Base-by-base conservation (phyloP, 495 filamentous ascomycete genomes). In the Hamigera avellanea region DNA sequence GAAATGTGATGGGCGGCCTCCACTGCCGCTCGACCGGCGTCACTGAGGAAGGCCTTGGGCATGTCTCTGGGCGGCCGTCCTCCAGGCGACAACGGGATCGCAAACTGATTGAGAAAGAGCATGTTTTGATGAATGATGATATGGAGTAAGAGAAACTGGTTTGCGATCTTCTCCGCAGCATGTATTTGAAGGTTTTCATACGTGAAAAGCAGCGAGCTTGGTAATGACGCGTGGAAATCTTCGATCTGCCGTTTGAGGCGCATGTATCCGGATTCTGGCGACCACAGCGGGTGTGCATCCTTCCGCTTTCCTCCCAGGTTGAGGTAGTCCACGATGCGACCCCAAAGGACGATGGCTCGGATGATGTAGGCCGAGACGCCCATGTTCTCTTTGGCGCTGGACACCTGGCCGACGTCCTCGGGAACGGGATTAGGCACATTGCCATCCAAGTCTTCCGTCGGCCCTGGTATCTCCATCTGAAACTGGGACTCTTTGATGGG, bases 121-220 rank as follows among this genome's bases (percentile, higher is more conserved):
- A 86, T 78, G 44, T 87, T 82, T 58, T 98, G 91, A 46, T 94
- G 81, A 43, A 80, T 76, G 28, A 81, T 75, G 39, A 98, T 83
- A 50, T 98, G 91, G 35, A 95, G 60, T 51, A 94, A 93, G n/a
- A 98, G 57, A 45, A 95, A 94, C 49, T 95, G 87, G 50, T 93
- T 91, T 9, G 83, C 85, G 40, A 88, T 75, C 44, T 76, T 76
- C 45, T 93, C 82, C 12, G 81, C 81, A 25, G 84, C 80, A 56
- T 95, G 86, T 25, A 76, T 72, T 47, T 86, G 78, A 6, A 95
- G 69, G 54, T 95, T 95, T 49, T 95, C 84, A 16, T 70, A 60
- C 13, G 64, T 87, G 50, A 93, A 94, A 6, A 67, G 59, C 28
- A 95, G 56, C 30, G 62, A 65, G 23, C 72, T 69, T 0, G 91